Conservation (phyloP, 2,329 filamentous ascomycete genomes). For the Neofusicoccum cordaticola region DNA sequence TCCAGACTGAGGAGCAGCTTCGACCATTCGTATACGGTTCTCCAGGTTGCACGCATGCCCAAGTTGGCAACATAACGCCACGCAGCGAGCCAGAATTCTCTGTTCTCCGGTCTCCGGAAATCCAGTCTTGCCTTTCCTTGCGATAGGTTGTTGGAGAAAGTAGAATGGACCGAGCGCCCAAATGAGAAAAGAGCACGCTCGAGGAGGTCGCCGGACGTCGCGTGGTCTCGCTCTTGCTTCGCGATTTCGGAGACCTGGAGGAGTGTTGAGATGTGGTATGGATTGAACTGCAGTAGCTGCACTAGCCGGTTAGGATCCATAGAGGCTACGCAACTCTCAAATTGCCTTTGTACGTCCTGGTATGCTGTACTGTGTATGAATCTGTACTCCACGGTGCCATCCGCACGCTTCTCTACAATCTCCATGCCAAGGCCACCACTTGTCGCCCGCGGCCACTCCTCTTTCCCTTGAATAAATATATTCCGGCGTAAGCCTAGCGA, state of each 20-base stretch:
- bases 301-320: constrained; percentile 85
- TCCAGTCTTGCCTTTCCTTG: constrained; percentile 77
- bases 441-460: constrained; percentile 78
- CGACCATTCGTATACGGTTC: constrained; percentile 90
- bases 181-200: constrained; percentile 92
- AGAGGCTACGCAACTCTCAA: constrained; percentile 73
- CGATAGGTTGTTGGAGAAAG: constrained; percentile 72
- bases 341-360: constrained; percentile 69
- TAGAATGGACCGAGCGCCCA: constrained; percentile 80
- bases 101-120: constrained; percentile 79
- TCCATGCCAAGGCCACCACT: constrained; percentile 84
- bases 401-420: constrained; percentile 53
- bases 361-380: constrained; percentile 76
- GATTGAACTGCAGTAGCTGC: constrained; percentile 67
- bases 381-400: constrained; percentile 68
- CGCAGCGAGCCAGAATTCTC: constrained; percentile 86
- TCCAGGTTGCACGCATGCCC: constrained; percentile 85
- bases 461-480: constrained; percentile 80
- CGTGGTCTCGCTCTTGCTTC: constrained; percentile 85
- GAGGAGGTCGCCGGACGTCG: constrained; percentile 79
- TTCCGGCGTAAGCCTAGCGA: constrained; percentile 74
- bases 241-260: constrained; percentile 90
- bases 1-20: constrained; percentile 78
- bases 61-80: constrained; percentile 87
- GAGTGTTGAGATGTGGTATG: constrained; percentile 91